Conservation (phyloP, 306 rosid genomes). For the Vachellia collinsii region DNA sequence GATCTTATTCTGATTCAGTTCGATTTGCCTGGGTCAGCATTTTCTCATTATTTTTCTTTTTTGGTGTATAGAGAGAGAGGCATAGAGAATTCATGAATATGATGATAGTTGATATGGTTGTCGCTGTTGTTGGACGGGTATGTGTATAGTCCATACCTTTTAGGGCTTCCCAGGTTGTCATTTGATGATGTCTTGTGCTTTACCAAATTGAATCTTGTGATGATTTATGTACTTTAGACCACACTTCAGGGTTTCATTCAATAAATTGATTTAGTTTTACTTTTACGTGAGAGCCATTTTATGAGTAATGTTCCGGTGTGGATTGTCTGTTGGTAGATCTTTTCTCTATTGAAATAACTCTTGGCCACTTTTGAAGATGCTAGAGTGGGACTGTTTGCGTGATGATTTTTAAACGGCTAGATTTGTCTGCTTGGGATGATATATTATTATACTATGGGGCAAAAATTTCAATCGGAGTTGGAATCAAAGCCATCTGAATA, state of each 20-base stretch:
- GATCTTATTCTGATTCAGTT: slow-evolving; percentile 32
- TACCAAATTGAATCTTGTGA: slow-evolving; percentile 54
- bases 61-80: slow-evolving; percentile 52
- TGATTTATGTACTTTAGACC: slow-evolving; percentile 59
- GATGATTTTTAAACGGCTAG: slow-evolving; percentile 27
- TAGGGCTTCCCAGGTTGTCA: slow-evolving; percentile 51
- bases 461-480: background rate
- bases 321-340: slow-evolving; percentile 27
- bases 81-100: slow-evolving; percentile 52
- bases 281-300: no score
- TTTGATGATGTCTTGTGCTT: slow-evolving; percentile 54
- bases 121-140: slow-evolving; percentile 44
- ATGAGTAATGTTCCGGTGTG: slow-evolving; percentile 30
- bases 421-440: background rate
- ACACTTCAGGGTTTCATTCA: slow-evolving; percentile 58
- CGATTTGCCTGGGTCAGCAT: slow-evolving; percentile 46
- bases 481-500: slow-evolving; percentile 42
- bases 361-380: background rate
- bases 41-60: slow-evolving; percentile 20
- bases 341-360: background rate
- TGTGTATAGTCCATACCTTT: slow-evolving; percentile 74
- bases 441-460: background rate
- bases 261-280: slow-evolving; percentile 36
- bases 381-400: background rate
- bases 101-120: slow-evolving; percentile 52